Percentiles rank a stretch among this genome's conserved stretches.
Conservation (phyloP, 805 yeast species). For the Pichia ethanolica region DNA sequence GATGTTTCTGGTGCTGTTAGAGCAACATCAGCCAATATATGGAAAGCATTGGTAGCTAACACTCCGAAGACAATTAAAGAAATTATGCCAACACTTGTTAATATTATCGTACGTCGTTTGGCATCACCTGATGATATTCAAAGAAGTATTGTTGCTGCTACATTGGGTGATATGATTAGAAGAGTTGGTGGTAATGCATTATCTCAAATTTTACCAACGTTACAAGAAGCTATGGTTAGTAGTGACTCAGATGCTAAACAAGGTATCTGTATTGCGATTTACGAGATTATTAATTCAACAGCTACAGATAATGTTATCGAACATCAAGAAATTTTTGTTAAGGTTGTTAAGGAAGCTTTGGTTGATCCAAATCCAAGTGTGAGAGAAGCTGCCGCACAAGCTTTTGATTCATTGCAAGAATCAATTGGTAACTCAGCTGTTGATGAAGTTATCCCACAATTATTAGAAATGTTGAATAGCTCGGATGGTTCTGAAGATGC, state of each 20-base stretch:
- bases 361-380: constrained; percentile 68
- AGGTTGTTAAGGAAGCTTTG: constrained; percentile 70
- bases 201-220: constrained; percentile 75
- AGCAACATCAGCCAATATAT: constrained; percentile 82
- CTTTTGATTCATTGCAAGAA: constrained; percentile 82
- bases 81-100: constrained; percentile 76
- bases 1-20: constrained; percentile 86
- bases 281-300: constrained; percentile 76
- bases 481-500: constrained; percentile 57
- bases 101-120: constrained; percentile 70
- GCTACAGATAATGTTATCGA: constrained; percentile 50
- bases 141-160: constrained; percentile 83
- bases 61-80: constrained; percentile 94
- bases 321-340: constrained; percentile 63
- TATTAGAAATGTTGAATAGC: constrained; percentile 58
- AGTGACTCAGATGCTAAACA: constrained; percentile 83
- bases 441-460: constrained; percentile 81
- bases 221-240: constrained; percentile 53
- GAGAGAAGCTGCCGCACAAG: constrained; percentile 84
- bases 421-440: constrained; percentile 77
- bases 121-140: constrained; percentile 76
- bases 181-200: constrained; percentile 88
- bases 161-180: constrained; percentile 90
- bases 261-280: constrained; percentile 92
- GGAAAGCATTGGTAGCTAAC: constrained; percentile 95